Evolutionary conservation across 257 asterid species (phyloP), one percentile per base, ranked within the genome.

Genomic region (Knoxia roxburghii): DNA sequence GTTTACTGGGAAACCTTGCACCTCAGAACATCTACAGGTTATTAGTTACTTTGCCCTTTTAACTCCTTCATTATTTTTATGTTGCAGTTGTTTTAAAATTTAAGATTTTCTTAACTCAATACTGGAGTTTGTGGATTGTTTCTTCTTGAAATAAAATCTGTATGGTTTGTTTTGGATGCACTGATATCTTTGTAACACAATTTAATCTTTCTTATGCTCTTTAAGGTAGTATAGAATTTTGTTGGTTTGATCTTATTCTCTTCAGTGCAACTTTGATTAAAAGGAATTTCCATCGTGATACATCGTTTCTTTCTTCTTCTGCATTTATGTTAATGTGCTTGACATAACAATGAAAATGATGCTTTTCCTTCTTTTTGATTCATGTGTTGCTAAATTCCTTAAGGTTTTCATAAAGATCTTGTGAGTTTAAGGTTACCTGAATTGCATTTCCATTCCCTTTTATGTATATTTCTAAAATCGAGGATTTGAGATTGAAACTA

Each of bases 1-100:
- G 59, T 94, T 94, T 83, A 55, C 86, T 68, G 99, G 97, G 61
- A 91, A 84, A 65, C 97, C 97, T 75, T 94, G 96, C 82, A 87
- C 81, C 48, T 73, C 88, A 43, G 95, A 84, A 81, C 77, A 77
- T 76, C 87, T 94, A 70, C 96, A 88, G 97, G 99, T 94, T 79
- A 46, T 67, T 45, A 62, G 63, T 30, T 15, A 11, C 43, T 32
- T 57, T 7, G 14, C 50, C 10, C 24, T 30, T 15, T 20, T 30
- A 29, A 29, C 32, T 57, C n/a, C 37, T 5, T 12, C 7, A 45
- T 45, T 12, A 11, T 45, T 57, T 57, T 57, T 29, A 30, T 20
- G 43, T 2, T 20, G 21, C 23, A 3, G 4, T 32, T 32, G 41
- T 32, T 46, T 27, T 59, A 32, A 32, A 32, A 59, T 60, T 60